Evolutionary conservation across 2,329 filamentous ascomycete species (phyloP).

Genomic region (Penicillium aurantiogriseum): DNA sequence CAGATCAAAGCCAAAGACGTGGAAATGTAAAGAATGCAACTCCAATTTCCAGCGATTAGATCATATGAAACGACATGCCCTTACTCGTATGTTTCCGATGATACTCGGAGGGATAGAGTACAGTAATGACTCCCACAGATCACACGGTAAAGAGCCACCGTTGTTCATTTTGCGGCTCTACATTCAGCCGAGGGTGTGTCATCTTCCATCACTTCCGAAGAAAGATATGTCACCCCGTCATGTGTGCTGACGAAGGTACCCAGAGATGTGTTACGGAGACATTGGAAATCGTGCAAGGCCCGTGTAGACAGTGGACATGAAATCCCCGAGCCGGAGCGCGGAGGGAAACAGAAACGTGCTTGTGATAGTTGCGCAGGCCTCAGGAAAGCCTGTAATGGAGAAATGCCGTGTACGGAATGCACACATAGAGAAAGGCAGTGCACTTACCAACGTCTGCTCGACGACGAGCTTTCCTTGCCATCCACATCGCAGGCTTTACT

Average conservation of each 20-base stretch:
- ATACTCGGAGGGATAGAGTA: neutral
- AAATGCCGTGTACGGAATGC: slow-evolving; percentile 26
- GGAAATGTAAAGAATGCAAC: slow-evolving; percentile 28
- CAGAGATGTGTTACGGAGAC: slow-evolving; percentile 29
- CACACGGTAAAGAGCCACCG: slow-evolving; percentile 17
- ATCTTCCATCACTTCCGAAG: neutral
- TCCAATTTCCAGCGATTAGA: slow-evolving; percentile 27
- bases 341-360: slow-evolving; percentile 31
- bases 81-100: slow-evolving; percentile 23
- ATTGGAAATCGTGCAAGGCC: slow-evolving; percentile 30
- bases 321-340: slow-evolving; percentile 24
- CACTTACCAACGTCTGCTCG: slow-evolving; percentile 23
- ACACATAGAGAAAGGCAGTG: slow-evolving; percentile 19
- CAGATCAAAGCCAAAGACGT: slow-evolving; percentile 8
- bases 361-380: slow-evolving; percentile 31
- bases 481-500: neutral
- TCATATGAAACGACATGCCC: slow-evolving; percentile 28
- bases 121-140: slow-evolving; percentile 16
- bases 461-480: neutral
- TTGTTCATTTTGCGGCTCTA: slow-evolving; percentile 27
- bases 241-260: neutral
- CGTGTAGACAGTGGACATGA: slow-evolving; percentile 19
- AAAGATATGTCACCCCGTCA: neutral
- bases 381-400: slow-evolving; percentile 28
- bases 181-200: slow-evolving; percentile 30